Conservation (phyloP, 805 yeast genomes). For the Saccharomycopsis javanensis region DNA sequence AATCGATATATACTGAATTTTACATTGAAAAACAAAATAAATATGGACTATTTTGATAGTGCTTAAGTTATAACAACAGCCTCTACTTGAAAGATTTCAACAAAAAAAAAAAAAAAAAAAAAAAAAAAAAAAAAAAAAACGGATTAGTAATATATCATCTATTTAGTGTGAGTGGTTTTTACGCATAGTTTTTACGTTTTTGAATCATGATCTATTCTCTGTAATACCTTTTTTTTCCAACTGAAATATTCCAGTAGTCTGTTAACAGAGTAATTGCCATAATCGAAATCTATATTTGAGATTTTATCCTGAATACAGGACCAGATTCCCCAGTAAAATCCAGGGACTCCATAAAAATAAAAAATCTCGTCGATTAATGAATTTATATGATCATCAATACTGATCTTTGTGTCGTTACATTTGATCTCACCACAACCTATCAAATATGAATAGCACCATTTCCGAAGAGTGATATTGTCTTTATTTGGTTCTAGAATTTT, state of each 20-base stretch:
- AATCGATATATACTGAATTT: no score
- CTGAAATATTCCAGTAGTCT: slow-evolving; percentile 60
- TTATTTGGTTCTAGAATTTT: slow-evolving; percentile 46
- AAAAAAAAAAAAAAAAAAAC: no score
- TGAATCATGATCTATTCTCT: not conserved
- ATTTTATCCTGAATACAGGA: slow-evolving; percentile 63
- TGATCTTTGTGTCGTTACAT: not conserved
- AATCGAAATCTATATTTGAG: slow-evolving; percentile 65
- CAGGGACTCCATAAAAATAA: slow-evolving; percentile 67
- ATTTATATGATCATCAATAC: slow-evolving; percentile 27
- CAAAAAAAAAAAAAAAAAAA: no score
- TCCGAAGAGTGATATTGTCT: slow-evolving; percentile 35
- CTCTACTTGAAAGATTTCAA: no score
- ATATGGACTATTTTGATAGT: no score
- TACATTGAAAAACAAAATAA: no score
- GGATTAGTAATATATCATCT: no score
- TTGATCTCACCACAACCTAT: slow-evolving; percentile 16
- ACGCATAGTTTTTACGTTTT: no score
- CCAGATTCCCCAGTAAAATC: slow-evolving; percentile 83
- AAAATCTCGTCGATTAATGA: slow-evolving; percentile 45
- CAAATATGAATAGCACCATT: slow-evolving; percentile 54
- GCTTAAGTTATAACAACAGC: no score
- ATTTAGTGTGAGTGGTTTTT: no score
- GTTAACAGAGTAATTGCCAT: slow-evolving; percentile 46
- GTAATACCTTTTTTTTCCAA: slow-evolving; percentile 38